Percentiles rank a stretch among this genome's conserved stretches.
Evolutionary conservation across 208 protist species (phyloP).

Genomic region (Crithidia expoeki): DNA sequence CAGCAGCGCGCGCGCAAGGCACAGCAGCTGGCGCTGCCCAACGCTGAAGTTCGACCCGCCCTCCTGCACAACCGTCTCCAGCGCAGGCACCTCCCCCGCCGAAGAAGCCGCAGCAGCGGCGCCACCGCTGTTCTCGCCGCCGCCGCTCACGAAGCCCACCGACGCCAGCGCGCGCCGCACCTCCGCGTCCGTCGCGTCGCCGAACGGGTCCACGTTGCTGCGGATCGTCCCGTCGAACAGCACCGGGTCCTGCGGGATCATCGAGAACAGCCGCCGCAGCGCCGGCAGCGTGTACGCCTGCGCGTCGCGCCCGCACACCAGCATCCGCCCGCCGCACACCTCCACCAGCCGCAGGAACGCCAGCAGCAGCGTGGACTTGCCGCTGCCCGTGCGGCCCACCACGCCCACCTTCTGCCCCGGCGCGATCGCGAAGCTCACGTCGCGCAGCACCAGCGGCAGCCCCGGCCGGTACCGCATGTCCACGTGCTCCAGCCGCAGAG

Average conservation of each 20-base stretch:
- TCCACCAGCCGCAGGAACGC: constrained; percentile 77
- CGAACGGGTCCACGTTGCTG: constrained; percentile 79
- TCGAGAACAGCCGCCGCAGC: constrained; percentile 67
- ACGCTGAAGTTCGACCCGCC: constrained; percentile 78
- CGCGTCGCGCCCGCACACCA: constrained; percentile 42
- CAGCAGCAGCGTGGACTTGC: constrained; percentile 87
- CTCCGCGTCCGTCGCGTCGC: constrained; percentile 27
- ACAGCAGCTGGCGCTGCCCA: constrained; percentile 79
- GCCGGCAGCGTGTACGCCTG: constrained; percentile 41
- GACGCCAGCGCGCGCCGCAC: constrained; percentile 53
- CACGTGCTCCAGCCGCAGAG: constrained; percentile 65
- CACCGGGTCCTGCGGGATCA: constrained; percentile 82
- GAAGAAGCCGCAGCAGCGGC: too few species aligned
- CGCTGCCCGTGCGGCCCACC: constrained; percentile 84
- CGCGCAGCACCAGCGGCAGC: constrained; percentile 61
- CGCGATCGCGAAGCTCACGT: constrained; percentile 59
- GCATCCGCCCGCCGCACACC: constrained; percentile 50
- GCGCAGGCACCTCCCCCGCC: constrained; percentile 28
- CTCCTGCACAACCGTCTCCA: constrained; percentile 52
- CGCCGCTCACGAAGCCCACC: constrained; percentile 53
- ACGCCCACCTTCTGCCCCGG: constrained; percentile 82
- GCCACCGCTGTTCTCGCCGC: too few species aligned
- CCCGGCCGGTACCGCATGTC: constrained; percentile 68
- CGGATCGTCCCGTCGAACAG: constrained; percentile 81
- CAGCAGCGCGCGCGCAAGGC: constrained; percentile 73